These are phyloP conservation scores for Byssothecium circinans DNA, from an alignment of 2,329 filamentous ascomycete species.

Conservation along the genomic window DNA sequence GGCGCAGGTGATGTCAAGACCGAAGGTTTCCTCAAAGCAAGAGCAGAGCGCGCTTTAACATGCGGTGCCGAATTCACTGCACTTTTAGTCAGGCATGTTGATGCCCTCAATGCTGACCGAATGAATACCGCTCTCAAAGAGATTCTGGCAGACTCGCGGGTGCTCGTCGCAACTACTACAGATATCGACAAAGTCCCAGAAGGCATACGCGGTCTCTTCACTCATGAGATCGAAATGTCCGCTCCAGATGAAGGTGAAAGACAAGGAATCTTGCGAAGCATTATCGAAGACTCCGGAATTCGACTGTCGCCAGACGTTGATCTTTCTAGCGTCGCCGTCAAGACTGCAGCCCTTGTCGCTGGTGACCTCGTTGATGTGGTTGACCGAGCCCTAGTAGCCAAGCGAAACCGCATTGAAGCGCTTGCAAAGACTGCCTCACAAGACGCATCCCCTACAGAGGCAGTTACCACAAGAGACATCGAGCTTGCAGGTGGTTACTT, in stretches of 20 bases:
- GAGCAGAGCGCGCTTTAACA: slow-evolving; percentile 83
- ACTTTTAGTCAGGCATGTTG: slow-evolving; percentile 84
- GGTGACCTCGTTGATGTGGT: slow-evolving; percentile 94
- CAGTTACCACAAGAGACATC: slow-evolving; percentile 76
- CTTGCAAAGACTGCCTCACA: slow-evolving; percentile 58
- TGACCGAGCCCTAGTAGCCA: slow-evolving; percentile 80
- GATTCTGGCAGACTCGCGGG: slow-evolving; percentile 74
- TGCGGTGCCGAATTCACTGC: slow-evolving; percentile 84
- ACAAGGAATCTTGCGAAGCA: slow-evolving; percentile 80
- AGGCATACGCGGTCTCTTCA: slow-evolving; percentile 85
- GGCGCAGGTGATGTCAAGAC: slow-evolving; percentile 90
- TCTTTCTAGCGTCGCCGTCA: slow-evolving; percentile 80
- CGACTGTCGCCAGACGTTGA: slow-evolving; percentile 83
- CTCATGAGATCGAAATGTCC: slow-evolving; percentile 90
- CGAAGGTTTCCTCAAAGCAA: slow-evolving; percentile 82
- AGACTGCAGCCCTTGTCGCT: slow-evolving; percentile 92
- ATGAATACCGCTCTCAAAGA: slow-evolving; percentile 85
- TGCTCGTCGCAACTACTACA: slow-evolving; percentile 90
- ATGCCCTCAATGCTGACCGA: slow-evolving; percentile 86
- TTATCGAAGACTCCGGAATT: slow-evolving; percentile 74
- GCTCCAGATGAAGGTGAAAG: slow-evolving; percentile 91
- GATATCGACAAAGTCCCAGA: slow-evolving; percentile 94
- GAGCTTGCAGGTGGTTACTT: slow-evolving; percentile 81
- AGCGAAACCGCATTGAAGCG: slow-evolving; percentile 72
- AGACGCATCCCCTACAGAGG: slow-evolving; percentile 33